Evolutionary conservation across 2,329 filamentous ascomycete species (phyloP), one percentile per base, ranked within the genome.

Genomic region (Ramularia endophylla): DNA sequence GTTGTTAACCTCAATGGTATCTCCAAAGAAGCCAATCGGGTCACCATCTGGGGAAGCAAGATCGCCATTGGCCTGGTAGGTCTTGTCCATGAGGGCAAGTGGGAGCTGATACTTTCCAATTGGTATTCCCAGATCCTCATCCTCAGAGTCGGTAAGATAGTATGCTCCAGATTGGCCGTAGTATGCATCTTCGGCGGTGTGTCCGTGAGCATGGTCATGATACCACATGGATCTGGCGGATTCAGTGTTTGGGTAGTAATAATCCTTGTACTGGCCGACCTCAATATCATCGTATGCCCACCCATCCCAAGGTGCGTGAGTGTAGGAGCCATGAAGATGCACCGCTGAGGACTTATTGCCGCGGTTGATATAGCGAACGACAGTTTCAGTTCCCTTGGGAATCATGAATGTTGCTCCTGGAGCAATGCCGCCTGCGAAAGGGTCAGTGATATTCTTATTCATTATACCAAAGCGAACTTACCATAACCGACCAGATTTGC

Each of bases 161-260:
- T 79, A 79, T 37, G 72, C 70, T 11, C 75, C 77, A 16, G 71
- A 69, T 55, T 77, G 75, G 4, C 77, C 77, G 25, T 68, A 68
- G 54, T 77, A 78, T 9, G 72, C 73, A 50, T 80, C 76, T 32
- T 71, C 62, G 5, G 73, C 70, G 9, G 76, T 79, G 40, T 60
- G 48, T 25, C 54, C 58, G 39, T 65, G 60, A 1, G 62, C 61
- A 38, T 70, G 67, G 43, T 68, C 66, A 50, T 80, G 75, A 48
- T 80, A 80, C 77, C 77, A 80, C 20, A 78, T 63, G 0, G 73
- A 66, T 27, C 76, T 67, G 1, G 68, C 73, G 28, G 64, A 66
- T 53, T 78, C 70, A 11, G 57, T 61, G 54, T 80, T 80, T 8
- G 76, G 75, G 49, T 77, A 81, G 56, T 78, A 80, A 56, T 80